phyloP scores from a whole-genome alignment of 805 yeast species.

The Candida xyloterini region DNA sequence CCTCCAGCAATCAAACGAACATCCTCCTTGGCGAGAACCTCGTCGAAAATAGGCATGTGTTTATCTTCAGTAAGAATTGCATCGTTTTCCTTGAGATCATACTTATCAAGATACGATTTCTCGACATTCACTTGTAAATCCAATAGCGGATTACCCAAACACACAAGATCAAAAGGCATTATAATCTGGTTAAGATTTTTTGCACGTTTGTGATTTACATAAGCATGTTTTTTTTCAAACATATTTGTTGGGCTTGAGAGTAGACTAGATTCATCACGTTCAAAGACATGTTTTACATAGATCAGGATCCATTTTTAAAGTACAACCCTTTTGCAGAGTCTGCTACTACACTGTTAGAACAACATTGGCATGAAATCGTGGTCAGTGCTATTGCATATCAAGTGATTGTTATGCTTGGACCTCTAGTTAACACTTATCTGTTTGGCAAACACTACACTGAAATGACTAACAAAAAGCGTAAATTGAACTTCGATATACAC shows the following conservation, averaged over 20 bases:
- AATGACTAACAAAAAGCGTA: constrained; percentile 42
- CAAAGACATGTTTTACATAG: constrained; percentile 19
- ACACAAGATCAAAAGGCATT: constrained; percentile 69
- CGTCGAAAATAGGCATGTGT: constrained; percentile 84
- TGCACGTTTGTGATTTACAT: constrained; percentile 5
- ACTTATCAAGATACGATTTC: constrained; percentile 68
- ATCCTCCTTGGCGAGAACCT: constrained; percentile 58
- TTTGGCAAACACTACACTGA: constrained; percentile 56
- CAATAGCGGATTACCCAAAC: constrained; percentile 89
- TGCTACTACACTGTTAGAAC: constrained; percentile 41
- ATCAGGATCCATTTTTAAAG: constrained; percentile 42
- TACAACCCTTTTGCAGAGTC: constrained; percentile 45
- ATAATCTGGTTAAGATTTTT: constrained; percentile 4
- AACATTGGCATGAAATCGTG: constrained; percentile 77
- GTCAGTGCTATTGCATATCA: constrained; percentile 61
- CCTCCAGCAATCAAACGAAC: constrained; percentile 92
- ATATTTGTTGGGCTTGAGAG: constrained; percentile 6
- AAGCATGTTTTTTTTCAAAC: constrained; percentile 2
- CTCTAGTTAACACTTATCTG: constrained; percentile 43
- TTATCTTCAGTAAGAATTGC: constrained; percentile 83
- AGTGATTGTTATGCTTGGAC: constrained; percentile 49
- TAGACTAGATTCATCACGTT: neutral
- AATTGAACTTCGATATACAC: constrained; percentile 84
- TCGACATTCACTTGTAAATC: constrained; percentile 81
- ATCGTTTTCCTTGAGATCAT: constrained; percentile 84